These are phyloP conservation scores for Ballota nigra DNA, from an alignment of 257 asterid genomes.

Conservation along the genomic window DNA sequence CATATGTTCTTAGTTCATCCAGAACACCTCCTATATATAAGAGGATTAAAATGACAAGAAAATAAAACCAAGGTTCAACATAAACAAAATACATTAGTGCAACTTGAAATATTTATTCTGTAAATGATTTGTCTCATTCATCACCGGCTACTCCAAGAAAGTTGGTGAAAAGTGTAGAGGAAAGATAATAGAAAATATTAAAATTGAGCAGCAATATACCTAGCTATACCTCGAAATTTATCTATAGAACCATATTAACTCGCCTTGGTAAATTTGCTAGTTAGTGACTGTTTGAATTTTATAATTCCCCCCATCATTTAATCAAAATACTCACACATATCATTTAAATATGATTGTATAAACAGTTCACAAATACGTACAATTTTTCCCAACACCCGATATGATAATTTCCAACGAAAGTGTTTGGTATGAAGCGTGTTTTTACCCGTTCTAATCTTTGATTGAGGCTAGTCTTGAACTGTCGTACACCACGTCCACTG, in stretches of 20 bases:
- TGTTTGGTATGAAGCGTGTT: constrained; percentile 2
- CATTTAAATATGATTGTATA: not conserved
- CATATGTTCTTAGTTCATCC: not conserved
- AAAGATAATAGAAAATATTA: not conserved
- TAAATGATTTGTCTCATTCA: constrained; percentile 7
- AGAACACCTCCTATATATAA: not conserved
- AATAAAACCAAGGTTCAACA: not conserved
- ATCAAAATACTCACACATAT: not conserved
- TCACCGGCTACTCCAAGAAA: not conserved
- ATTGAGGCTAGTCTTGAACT: constrained; percentile 73
- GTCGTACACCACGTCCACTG: constrained; percentile 86
- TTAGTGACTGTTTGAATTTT: not conserved
- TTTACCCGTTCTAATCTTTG: constrained; percentile 76
- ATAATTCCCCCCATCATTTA: not conserved
- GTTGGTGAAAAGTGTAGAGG: constrained; percentile 2
- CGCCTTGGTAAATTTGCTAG: not conserved
- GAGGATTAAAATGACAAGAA: not conserved
- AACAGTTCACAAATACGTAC: not conserved
- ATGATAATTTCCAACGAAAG: not conserved
- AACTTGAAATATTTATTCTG: constrained; percentile 3
- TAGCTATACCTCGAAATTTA: not conserved
- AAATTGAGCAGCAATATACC: not conserved
- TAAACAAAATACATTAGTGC: not conserved
- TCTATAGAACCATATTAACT: not conserved
- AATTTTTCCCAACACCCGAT: not conserved